Evolutionary conservation across 2,329 filamentous ascomycete genomes (phyloP), one percentile per base, ranked within the genome.

Genomic region (Chaetomium sp.): DNA sequence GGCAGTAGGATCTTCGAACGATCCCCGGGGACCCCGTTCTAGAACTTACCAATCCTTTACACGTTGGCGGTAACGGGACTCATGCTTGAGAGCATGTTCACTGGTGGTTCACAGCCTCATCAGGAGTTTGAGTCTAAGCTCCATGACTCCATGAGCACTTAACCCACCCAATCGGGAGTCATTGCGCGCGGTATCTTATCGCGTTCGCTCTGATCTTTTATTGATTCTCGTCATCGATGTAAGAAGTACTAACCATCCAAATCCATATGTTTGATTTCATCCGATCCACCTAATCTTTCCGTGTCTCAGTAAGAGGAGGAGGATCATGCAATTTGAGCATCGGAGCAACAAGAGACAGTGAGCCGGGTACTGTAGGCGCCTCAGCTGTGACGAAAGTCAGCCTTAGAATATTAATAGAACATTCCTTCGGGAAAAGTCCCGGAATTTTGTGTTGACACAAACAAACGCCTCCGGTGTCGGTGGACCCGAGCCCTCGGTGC

Each of bases 331-430:
- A 37, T 19, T 12, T 9, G 12, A 11, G 33, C 32, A 47, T 8
- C 10, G 36, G 48, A 7, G 37, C 19, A 19, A 33, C 32, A 11
- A 27, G 53, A 41, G 33, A 43, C 14, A 36, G 11, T 12, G 10
- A 35, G 38, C 0, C 43, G 44, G 50, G 44, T 42, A 53, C 44
- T n/a, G 32, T 53, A 43, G 41, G 46, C 54, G n/a, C 47, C 34
- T 51, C 51, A 52, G 43, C 52, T 52, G 48, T 38, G 49, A 52
- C 42, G 41, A 40, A 44, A 44, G 46, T 7, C 41, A 40, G 44
- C 42, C 44, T 19, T 54, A n/a, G 41, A 52, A 41, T 47, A 58
- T 54, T 60, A 52, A 53, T 58, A 54, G 55, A 58, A 45, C 40
- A 32, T 43, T 49, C 40, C 37, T 12, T 44, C 19, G 52, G 48